Conservation (phyloP, 129 eudicot species). For the Saposhnikovia divaricata region DNA sequence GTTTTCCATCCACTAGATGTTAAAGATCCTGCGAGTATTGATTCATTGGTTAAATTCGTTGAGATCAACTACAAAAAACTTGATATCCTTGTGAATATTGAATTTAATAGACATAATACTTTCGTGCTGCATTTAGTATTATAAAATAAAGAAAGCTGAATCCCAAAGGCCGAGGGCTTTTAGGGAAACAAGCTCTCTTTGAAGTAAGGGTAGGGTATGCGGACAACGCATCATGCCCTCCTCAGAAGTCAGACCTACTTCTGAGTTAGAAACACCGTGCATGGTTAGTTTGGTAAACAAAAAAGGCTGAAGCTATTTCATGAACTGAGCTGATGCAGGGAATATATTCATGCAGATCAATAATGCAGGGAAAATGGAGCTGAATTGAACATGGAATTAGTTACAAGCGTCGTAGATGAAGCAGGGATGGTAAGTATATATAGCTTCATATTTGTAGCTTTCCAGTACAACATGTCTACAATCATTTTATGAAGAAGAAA, state of each 20-base stretch:
- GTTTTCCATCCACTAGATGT: slow-evolving; percentile 27
- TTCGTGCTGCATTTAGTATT: background rate
- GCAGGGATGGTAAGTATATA: slow-evolving; percentile 21
- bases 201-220: too few relatives aligned
- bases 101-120: background rate
- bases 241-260: too few relatives aligned
- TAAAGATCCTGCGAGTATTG: slow-evolving; percentile 21
- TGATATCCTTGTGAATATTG: slow-evolving; percentile 14
- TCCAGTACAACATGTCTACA: background rate
- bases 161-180: background rate
- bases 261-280: too few relatives aligned
- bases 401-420: slow-evolving; percentile 7
- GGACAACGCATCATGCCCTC: too few relatives aligned
- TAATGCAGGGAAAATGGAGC: slow-evolving; percentile 26
- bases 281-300: too few relatives aligned
- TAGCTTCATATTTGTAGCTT: background rate
- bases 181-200: too few relatives aligned
- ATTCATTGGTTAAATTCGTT: slow-evolving; percentile 18
- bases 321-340: background rate
- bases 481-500: background rate
- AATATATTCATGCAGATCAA: slow-evolving; percentile 19
- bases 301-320: background rate
- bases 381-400: background rate
- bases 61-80: slow-evolving; percentile 22
- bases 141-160: background rate